Conservation (phyloP, 495 filamentous ascomycete species). For the Thozetella sp. region DNA sequence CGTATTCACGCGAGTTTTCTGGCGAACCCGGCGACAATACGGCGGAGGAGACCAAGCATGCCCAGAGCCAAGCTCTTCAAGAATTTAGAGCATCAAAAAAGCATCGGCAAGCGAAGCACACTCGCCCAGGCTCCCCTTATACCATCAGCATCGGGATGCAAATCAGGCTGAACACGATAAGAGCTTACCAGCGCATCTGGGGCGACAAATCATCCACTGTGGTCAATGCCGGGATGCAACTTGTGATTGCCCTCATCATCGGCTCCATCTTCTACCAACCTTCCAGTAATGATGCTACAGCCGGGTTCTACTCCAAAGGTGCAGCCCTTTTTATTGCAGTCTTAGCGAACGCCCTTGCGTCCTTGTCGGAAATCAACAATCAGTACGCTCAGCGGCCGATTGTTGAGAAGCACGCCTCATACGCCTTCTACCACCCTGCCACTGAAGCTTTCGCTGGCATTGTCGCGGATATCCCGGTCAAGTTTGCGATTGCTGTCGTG, state of each 20-base stretch:
- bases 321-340: conserved; percentile 58
- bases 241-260: conserved; percentile 47
- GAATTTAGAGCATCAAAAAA: too few relatives aligned
- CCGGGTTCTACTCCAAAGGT: conserved; percentile 52
- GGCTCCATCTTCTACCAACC: conserved; percentile 50
- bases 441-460: conserved; percentile 61
- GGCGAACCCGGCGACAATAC: conserved; percentile 36
- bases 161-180: conserved; percentile 51
- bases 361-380: conserved; percentile 62
- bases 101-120: conserved; percentile 34
- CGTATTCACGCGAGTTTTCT: conserved; percentile 56
- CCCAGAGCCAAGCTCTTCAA: too few relatives aligned
- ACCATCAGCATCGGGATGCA: conserved; percentile 60
- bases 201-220: conserved; percentile 29
- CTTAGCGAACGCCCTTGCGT: conserved; percentile 55
- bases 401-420: conserved; percentile 66
- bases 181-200: conserved; percentile 49
- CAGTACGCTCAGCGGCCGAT: conserved; percentile 66
- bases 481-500: conserved; percentile 46
- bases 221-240: conserved; percentile 22
- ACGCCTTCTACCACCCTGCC: conserved; percentile 67
- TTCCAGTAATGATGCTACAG: conserved; percentile 40
- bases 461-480: conserved; percentile 60
- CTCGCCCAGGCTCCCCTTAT: conserved; percentile 51
- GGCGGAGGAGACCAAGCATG: conserved; percentile 17